Evolutionary conservation across 2,329 filamentous ascomycete genomes (phyloP), one percentile per base, ranked within the genome.

Genomic region (Nigrograna mackinnonii): DNA sequence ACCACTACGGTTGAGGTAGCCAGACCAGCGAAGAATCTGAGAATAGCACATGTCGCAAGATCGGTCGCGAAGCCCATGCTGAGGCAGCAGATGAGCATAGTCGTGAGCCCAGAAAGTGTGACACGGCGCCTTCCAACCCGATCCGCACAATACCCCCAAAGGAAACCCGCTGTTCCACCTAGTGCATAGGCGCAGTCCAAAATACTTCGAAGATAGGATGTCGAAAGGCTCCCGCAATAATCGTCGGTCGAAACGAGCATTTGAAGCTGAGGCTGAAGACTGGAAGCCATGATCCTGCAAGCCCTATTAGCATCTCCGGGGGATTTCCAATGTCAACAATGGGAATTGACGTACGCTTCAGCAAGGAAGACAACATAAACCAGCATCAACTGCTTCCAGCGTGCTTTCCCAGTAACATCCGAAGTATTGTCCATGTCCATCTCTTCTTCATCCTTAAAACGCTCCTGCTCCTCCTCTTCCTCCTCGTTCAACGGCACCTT

Each of bases 151-250:
- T 68, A 69, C 18, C 73, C 73, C 72, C 72, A 76, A 37, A 72
- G 64, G 12, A 74, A 58, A 28, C 73, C 73, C 31, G 61, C 66
- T 22, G 70, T 68, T 31, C 70, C 69, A 18, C 74, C 74, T 41
- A 76, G 70, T 16, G 71, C 72, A 50, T 75, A 77, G 17, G 73
- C 70, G 57, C 72, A 74, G 41, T 75, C 71, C 33, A 76, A 64
- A n/a, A 75, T 68, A 39, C 72, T 73, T 39, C 69, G 68, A 35
- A 75, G 62, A 41, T 76, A 76, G 2, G 71, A 72, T 2, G 70
- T 68, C 19, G 73, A 70, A 28, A 74, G 66, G 39, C 64, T 69
- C 32, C 70, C 68, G 50, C 73, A 76, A 41, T 64, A 70, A 21
- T 72, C 64, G 18, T 70, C 61, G n/a, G 70, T 69, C 3, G 69